phyloP scores from a whole-genome alignment of 305 asterid genomes.

The Fraxinus nigra region DNA sequence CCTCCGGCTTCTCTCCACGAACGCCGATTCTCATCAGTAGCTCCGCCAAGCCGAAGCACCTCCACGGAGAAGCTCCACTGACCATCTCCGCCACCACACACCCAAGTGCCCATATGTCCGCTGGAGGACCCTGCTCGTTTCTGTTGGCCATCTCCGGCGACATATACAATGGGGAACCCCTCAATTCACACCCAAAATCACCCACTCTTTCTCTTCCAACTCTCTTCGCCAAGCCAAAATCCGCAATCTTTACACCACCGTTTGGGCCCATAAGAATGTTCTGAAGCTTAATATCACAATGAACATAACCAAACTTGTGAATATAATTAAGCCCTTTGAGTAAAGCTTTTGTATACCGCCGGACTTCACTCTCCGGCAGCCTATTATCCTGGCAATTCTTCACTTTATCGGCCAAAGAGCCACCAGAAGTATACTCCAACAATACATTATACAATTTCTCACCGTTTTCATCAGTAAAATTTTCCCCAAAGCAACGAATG shows the following conservation, averaged over 20 bases:
- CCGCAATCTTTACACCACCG: constrained; percentile 36
- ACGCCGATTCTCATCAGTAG: constrained; percentile 59
- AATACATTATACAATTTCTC: constrained; percentile 41
- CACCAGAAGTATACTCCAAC: constrained; percentile 53
- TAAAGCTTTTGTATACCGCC: constrained; percentile 34
- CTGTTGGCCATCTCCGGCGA: constrained; percentile 56
- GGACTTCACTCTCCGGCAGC: constrained; percentile 39
- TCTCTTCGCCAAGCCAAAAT: constrained; percentile 53
- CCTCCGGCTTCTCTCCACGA: constrained; percentile 56
- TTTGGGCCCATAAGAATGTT: constrained; percentile 33
- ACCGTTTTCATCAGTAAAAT: constrained; percentile 33
- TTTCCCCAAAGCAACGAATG: constrained; percentile 26
- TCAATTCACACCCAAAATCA: constrained; percentile 25
- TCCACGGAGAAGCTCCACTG: constrained; percentile 48
- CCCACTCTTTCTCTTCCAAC: not conserved
- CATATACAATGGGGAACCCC: constrained; percentile 55
- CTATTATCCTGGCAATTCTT: constrained; percentile 11
- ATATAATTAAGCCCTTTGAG: constrained; percentile 40
- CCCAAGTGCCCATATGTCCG: constrained; percentile 66
- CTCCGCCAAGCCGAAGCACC: constrained; percentile 40
- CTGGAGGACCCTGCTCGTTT: constrained; percentile 42
- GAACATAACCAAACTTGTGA: constrained; percentile 48
- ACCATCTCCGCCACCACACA: constrained; percentile 50
- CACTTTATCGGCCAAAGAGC: constrained; percentile 34
- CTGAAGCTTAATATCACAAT: constrained; percentile 55